Base-by-base conservation (phyloP, 2,329 filamentous ascomycete genomes). In the Biscogniauxia marginata region DNA sequence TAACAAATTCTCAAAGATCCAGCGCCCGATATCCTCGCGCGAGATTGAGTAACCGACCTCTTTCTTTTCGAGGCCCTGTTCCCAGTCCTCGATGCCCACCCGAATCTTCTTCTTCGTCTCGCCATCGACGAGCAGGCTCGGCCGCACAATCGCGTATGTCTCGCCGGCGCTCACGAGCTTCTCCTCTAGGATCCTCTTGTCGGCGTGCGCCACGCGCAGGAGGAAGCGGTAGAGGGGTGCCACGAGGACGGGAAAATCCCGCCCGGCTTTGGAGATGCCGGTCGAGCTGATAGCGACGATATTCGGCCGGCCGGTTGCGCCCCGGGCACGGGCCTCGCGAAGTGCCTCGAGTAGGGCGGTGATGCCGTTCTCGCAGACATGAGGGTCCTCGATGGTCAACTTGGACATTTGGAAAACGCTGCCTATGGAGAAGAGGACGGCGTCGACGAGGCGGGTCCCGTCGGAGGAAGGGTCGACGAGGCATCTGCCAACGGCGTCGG, bases 341-440 rank as follows among this genome's bases (percentile, higher is more conserved):
- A 82, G 58, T 1, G 76, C 75, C 0, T 66, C 61, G 0, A 84
- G 61, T 1, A 85, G 73, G 1, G 72, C 67, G 3, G 54, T 51
- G 59, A 78, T 79, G 54, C 75, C 77, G 20, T 71, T 70, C 30
- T 75, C 66, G 67, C 82, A 85, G 21, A 84, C 74, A 11, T 73
- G 62, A 0, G 78, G 75, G 61, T 84, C 78, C 56, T 78, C 74
- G 21, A 77, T 64, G 1, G 63, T 68, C 54, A 76, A 61, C 34
- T 67, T 74, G 44, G 62, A 57, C 48, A 73, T 47, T 50, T 65
- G 51, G 30, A 74, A 66, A 43, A 64, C 60, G 56, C 67, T 71
- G 55, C 82, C 82, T 61, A 85, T 75, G 55, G 76, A 76, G 54
- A 71, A 79, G 55, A 83, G 63, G 39, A 85, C 65, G 2, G 68